phyloP scores from a whole-genome alignment of 2,329 filamentous ascomycete genomes.

The Cladophialophora chaetospira region DNA sequence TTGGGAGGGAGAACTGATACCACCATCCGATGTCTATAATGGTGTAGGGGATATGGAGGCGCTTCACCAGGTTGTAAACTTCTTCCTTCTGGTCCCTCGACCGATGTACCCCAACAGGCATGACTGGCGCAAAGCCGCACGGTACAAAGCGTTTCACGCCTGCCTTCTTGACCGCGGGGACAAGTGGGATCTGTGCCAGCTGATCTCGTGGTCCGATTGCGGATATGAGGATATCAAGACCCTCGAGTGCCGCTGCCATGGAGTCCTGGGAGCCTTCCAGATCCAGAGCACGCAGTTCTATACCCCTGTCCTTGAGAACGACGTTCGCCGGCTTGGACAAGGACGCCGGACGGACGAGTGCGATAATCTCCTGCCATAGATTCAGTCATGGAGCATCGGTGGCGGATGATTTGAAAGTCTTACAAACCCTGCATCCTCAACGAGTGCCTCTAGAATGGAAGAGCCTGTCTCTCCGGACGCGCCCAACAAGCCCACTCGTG shows the following conservation, averaged over 20 bases:
- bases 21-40: conserved; percentile 62
- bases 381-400: not conserved
- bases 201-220: conserved; percentile 42
- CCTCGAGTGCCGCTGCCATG: conserved; percentile 46
- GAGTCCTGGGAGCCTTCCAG: conserved; percentile 45
- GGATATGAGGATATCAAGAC: conserved; percentile 51
- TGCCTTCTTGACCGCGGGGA: conserved; percentile 52
- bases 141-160: conserved; percentile 57
- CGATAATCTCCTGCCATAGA: conserved; percentile 48
- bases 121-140: conserved; percentile 51
- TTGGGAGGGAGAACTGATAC: conserved; percentile 54
- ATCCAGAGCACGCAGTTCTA: conserved; percentile 49
- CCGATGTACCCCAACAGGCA: conserved; percentile 48
- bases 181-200: conserved; percentile 49
- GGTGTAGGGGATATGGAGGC: conserved; percentile 55
- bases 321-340: conserved; percentile 49
- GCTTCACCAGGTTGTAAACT: conserved; percentile 53
- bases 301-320: conserved; percentile 45
- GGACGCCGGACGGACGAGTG: conserved; percentile 51
- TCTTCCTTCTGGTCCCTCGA: conserved; percentile 49
- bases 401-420: not conserved
- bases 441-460: conserved; percentile 42
- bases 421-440: conserved; percentile 37
- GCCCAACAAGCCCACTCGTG: conserved; percentile 36
- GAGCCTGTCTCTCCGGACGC: conserved; percentile 45